Conservation (phyloP, 176 grass and related monocot species). For the Oryza glaberrima region DNA sequence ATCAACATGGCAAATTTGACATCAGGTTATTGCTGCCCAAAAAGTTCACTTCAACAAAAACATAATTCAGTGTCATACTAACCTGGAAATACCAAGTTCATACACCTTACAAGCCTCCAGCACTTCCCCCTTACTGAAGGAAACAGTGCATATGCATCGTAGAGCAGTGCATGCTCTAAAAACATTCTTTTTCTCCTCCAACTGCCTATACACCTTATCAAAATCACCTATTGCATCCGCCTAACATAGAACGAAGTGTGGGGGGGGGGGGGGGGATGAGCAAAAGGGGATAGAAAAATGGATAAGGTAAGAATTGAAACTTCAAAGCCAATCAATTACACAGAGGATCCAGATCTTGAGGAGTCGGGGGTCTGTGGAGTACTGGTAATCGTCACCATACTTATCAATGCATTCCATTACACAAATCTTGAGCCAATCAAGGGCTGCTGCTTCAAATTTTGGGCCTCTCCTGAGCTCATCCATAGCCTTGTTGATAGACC, state of each 20-base stretch:
- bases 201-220: slow-evolving; percentile 56
- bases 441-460: background rate
- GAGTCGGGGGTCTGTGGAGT: slow-evolving; percentile 67
- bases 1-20: slow-evolving; percentile 15
- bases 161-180: slow-evolving; percentile 72
- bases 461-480: slow-evolving; percentile 53
- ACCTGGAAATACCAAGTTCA: slow-evolving; percentile 71
- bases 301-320: slow-evolving; percentile 10
- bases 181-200: slow-evolving; percentile 71
- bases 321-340: slow-evolving; percentile 53
- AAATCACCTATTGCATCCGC: slow-evolving; percentile 63
- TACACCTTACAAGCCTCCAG: slow-evolving; percentile 69
- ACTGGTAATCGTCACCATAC: slow-evolving; percentile 65
- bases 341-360: slow-evolving; percentile 91
- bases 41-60: background rate
- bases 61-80: slow-evolving; percentile 10
- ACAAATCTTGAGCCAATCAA: slow-evolving; percentile 50
- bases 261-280: background rate
- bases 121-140: slow-evolving; percentile 47
- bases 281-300: background rate
- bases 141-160: slow-evolving; percentile 80
- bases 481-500: slow-evolving; percentile 59
- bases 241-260: slow-evolving; percentile 46
- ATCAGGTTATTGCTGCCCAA: slow-evolving; percentile 20
- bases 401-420: slow-evolving; percentile 66